Evolutionary conservation across 805 yeast species (phyloP).

Genomic region (Blastobotrys robertii): DNA sequence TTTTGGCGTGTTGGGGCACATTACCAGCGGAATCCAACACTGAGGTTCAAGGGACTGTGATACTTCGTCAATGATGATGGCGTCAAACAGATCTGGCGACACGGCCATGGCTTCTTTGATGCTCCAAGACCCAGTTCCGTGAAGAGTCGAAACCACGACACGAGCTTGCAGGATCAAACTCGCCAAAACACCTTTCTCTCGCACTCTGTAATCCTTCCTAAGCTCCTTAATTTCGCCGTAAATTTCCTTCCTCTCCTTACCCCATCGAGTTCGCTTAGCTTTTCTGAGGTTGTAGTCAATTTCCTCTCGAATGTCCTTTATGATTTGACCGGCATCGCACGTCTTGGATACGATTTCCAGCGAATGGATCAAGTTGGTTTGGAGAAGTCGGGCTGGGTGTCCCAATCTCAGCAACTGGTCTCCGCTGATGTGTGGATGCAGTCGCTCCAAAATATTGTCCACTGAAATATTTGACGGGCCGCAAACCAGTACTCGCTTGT

Average conservation of each 20-base stretch:
- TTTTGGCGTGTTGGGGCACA: constrained; percentile 46
- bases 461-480: constrained; percentile 93
- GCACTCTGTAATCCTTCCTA: constrained; percentile 53
- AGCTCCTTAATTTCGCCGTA: constrained; percentile 62
- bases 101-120: constrained; percentile 40
- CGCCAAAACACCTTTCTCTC: constrained; percentile 55
- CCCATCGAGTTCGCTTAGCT: constrained; percentile 49
- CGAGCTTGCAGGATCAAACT: constrained; percentile 51
- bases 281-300: constrained; percentile 48
- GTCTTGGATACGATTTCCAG: constrained; percentile 59
- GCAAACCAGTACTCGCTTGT: constrained; percentile 66
- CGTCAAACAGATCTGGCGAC: constrained; percentile 45
- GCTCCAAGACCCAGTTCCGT: constrained; percentile 75
- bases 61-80: constrained; percentile 88
- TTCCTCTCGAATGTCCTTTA: constrained; percentile 61
- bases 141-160: constrained; percentile 76
- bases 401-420: constrained; percentile 69
- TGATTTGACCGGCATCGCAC: constrained; percentile 48
- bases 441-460: constrained; percentile 79
- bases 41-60: constrained; percentile 92
- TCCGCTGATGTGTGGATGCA: constrained; percentile 37
- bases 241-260: constrained; percentile 52
- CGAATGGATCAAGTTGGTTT: constrained; percentile 56
- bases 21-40: constrained; percentile 87
- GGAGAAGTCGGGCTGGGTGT: constrained; percentile 80